Evolutionary conservation across 2,329 filamentous ascomycete species (phyloP).

Genomic region (Aspergillus ochraceoroseus): DNA sequence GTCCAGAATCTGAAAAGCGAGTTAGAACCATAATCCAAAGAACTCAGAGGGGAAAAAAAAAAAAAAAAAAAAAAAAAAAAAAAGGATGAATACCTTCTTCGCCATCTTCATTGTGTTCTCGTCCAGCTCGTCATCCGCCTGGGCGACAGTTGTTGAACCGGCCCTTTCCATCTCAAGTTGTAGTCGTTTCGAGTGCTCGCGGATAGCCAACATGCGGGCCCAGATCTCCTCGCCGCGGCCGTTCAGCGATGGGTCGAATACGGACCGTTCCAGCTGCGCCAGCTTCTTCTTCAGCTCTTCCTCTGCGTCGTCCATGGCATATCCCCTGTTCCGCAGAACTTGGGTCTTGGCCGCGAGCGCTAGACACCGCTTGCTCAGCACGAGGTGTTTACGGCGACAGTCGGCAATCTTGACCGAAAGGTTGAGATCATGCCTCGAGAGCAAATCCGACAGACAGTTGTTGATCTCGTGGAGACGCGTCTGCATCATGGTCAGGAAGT

Average conservation of each 20-base stretch:
- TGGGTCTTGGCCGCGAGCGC: slow-evolving; percentile 61
- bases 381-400: slow-evolving; percentile 55
- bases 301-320: slow-evolving; percentile 60
- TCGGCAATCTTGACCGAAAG: slow-evolving; percentile 56
- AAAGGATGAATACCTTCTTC: slow-evolving; percentile 52
- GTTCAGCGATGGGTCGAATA: slow-evolving; percentile 57
- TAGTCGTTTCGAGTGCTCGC: slow-evolving; percentile 55
- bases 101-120: slow-evolving; percentile 56
- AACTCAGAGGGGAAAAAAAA: no score
- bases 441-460: slow-evolving; percentile 54
- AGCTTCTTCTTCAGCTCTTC: slow-evolving; percentile 61
- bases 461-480: slow-evolving; percentile 62
- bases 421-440: slow-evolving; percentile 57
- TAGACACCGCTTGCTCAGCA: slow-evolving; percentile 57
- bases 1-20: slow-evolving; percentile 44
- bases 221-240: slow-evolving; percentile 62
- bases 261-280: slow-evolving; percentile 52
- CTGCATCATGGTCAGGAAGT: slow-evolving; percentile 55
- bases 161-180: slow-evolving; percentile 57
- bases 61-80: neutral
- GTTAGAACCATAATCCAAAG: slow-evolving; percentile 31
- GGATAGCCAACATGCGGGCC: slow-evolving; percentile 60
- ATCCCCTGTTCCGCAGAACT: slow-evolving; percentile 58
- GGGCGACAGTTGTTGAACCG: slow-evolving; percentile 39
- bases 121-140: slow-evolving; percentile 48